These are phyloP conservation scores for Fusarium haematococcum DNA, from an alignment of 2,329 filamentous ascomycete genomes.

Conservation along the genomic window DNA sequence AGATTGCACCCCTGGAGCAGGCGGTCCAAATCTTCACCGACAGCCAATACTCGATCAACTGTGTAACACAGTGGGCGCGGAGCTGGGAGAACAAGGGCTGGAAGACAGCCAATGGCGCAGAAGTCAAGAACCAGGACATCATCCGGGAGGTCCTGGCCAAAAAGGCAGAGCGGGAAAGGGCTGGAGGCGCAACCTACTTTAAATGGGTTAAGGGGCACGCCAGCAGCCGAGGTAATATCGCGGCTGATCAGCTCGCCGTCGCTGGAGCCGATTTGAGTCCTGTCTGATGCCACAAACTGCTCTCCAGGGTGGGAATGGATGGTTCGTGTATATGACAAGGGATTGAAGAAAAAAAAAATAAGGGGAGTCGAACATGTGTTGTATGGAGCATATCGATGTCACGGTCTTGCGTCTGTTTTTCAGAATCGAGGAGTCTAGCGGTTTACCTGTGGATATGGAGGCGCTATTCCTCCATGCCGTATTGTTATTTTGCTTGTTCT, in stretches of 20 bases:
- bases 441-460: not conserved
- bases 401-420: slow-evolving; percentile 7
- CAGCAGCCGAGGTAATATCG: slow-evolving; percentile 78
- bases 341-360: not conserved
- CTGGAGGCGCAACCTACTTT: slow-evolving; percentile 75
- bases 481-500: not conserved
- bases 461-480: not conserved
- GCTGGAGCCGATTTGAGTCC: slow-evolving; percentile 49
- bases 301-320: not conserved
- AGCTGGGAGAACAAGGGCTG: slow-evolving; percentile 83
- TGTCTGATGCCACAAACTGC: not conserved
- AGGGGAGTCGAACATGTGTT: not conserved
- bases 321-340: slow-evolving; percentile 1
- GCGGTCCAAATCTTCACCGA: slow-evolving; percentile 86
- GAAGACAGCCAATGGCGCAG: slow-evolving; percentile 76
- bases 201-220: slow-evolving; percentile 93
- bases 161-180: slow-evolving; percentile 75
- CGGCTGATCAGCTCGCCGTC: slow-evolving; percentile 83
- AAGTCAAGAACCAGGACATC: slow-evolving; percentile 89
- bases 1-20: slow-evolving; percentile 76
- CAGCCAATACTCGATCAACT: slow-evolving; percentile 91
- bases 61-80: slow-evolving; percentile 84
- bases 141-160: slow-evolving; percentile 77
- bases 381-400: slow-evolving; percentile 2
- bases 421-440: slow-evolving; percentile 19